Conservation (phyloP, 2,329 filamentous ascomycete genomes). For the Pleurostoma richardsiae region DNA sequence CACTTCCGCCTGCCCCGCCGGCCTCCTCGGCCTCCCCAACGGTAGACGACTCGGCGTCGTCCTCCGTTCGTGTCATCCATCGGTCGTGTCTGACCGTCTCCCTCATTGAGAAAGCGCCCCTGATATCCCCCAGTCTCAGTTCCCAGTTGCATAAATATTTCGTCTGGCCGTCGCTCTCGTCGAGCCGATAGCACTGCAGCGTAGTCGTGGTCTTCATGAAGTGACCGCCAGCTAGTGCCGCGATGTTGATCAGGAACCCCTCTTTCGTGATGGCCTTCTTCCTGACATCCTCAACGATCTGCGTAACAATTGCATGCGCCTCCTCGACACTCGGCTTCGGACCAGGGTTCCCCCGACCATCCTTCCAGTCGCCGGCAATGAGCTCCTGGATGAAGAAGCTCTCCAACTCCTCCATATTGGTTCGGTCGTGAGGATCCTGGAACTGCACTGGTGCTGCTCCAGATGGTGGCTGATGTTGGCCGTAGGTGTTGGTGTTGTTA, state of each 20-base stretch:
- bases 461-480: background rate
- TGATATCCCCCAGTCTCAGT: constrained; percentile 47
- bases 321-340: constrained; percentile 44
- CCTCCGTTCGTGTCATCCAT: constrained; percentile 26
- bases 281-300: constrained; percentile 48
- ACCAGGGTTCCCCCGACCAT: constrained; percentile 36
- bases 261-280: constrained; percentile 45
- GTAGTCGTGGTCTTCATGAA: constrained; percentile 39
- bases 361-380: constrained; percentile 45
- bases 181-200: constrained; percentile 35
- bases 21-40: constrained; percentile 8
- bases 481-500: constrained; percentile 1
- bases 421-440: constrained; percentile 35
- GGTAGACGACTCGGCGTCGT: constrained; percentile 10
- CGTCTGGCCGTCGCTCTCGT: constrained; percentile 32
- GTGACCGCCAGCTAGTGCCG: constrained; percentile 49
- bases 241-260: constrained; percentile 54
- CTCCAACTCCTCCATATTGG: constrained; percentile 54
- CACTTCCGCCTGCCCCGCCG: constrained; percentile 11
- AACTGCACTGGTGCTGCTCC: constrained; percentile 10
- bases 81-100: constrained; percentile 38
- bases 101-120: constrained; percentile 47
- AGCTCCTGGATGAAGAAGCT: constrained; percentile 47
- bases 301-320: constrained; percentile 46
- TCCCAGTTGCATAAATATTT: constrained; percentile 51